Evolutionary conservation across 176 grass and related monocot genomes (phyloP).

Genomic region (Panicum miliaceum): DNA sequence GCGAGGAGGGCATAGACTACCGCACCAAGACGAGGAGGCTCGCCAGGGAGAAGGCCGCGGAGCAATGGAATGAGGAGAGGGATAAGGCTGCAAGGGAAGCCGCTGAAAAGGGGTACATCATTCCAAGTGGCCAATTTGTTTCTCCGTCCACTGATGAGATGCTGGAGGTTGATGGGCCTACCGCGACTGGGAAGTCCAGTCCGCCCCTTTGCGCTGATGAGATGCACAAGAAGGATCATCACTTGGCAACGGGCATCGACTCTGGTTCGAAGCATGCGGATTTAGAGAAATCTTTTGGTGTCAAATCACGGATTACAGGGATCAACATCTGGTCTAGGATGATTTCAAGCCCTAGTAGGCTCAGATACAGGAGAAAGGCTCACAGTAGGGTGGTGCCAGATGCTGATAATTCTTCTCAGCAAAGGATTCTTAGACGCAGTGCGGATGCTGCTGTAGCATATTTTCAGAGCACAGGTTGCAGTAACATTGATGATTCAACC

Average conservation of each 20-base stretch:
- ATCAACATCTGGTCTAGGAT: slow-evolving; percentile 72
- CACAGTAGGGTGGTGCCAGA: slow-evolving; percentile 61
- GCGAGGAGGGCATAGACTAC: slow-evolving; percentile 88
- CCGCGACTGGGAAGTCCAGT: slow-evolving; percentile 47
- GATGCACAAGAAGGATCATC: slow-evolving; percentile 82
- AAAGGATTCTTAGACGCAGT: slow-evolving; percentile 79
- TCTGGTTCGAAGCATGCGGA: slow-evolving; percentile 72
- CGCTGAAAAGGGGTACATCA: slow-evolving; percentile 74
- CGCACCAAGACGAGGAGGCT: slow-evolving; percentile 87
- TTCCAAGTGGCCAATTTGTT: slow-evolving; percentile 53
- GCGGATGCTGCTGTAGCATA: slow-evolving; percentile 78
- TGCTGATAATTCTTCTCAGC: slow-evolving; percentile 69
- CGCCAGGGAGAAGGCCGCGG: slow-evolving; percentile 67
- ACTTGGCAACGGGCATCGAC: slow-evolving; percentile 54
- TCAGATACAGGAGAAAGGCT: slow-evolving; percentile 63
- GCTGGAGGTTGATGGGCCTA: slow-evolving; percentile 36
- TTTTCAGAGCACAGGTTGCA: slow-evolving; percentile 52
- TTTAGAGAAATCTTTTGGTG: slow-evolving; percentile 74
- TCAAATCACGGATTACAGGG: slow-evolving; percentile 57
- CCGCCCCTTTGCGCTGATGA: slow-evolving; percentile 68
- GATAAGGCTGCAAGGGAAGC: slow-evolving; percentile 62
- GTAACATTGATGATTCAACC: slow-evolving; percentile 43
- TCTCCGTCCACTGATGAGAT: slow-evolving; percentile 37
- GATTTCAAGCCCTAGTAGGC: slow-evolving; percentile 52
- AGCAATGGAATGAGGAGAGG: slow-evolving; percentile 53